Conservation (phyloP, 495 filamentous ascomycete species). For the Wilcoxina mikolae region DNA sequence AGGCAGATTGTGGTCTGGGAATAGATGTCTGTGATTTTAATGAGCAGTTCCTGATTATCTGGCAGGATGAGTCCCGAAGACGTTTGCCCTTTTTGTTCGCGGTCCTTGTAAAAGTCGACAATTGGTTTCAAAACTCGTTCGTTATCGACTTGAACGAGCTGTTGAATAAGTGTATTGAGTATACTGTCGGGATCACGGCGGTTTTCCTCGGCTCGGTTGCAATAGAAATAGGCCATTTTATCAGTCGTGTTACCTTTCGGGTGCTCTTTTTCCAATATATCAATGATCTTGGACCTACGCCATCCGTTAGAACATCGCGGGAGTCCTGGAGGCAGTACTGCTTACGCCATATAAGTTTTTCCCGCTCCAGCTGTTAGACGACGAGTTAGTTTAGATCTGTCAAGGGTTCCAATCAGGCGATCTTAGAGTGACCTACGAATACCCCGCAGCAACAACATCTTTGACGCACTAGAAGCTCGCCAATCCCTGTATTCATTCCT, state of each 20-base stretch:
- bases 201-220: conserved; percentile 9
- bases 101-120: background rate
- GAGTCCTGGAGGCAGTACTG: background rate
- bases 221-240: conserved; percentile 18
- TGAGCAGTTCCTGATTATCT: background rate
- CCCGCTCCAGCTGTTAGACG: conserved; percentile 3
- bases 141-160: conserved; percentile 4
- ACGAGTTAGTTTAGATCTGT: background rate
- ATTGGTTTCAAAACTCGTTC: background rate
- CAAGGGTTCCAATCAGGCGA: background rate
- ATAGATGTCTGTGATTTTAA: conserved; percentile 1
- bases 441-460: background rate
- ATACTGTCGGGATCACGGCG: conserved; percentile 6
- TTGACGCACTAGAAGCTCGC: conserved; percentile 9
- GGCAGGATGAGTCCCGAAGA: background rate
- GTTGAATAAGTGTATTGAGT: conserved; percentile 8
- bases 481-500: conserved; percentile 9
- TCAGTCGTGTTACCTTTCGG: background rate
- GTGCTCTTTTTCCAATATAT: too few species aligned
- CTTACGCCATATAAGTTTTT: background rate
- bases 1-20: conserved; percentile 14
- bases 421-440: background rate
- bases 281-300: too few species aligned
- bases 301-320: too few species aligned
- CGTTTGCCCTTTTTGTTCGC: background rate